phyloP scores from a whole-genome alignment of 2,329 filamentous ascomycete genomes.

The Drechmeria coniospora region DNA sequence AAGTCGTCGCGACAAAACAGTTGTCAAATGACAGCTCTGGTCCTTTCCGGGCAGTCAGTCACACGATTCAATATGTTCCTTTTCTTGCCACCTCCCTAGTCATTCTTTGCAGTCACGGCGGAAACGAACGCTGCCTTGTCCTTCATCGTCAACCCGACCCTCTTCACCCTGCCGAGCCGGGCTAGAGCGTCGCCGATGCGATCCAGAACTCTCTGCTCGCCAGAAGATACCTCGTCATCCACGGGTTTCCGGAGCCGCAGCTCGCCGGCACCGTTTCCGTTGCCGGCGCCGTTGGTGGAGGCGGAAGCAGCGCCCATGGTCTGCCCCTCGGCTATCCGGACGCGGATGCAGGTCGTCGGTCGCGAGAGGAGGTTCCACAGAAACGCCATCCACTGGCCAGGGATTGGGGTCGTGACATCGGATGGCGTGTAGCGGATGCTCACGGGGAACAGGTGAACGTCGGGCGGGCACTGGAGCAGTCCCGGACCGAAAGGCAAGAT shows the following conservation, averaged over 20 bases:
- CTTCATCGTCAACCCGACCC: constrained; percentile 66
- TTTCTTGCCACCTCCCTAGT: constrained; percentile 8
- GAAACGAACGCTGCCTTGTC: constrained; percentile 76
- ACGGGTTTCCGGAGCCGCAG: constrained; percentile 12
- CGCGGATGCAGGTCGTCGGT: constrained; percentile 78
- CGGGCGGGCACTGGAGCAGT: constrained; percentile 49
- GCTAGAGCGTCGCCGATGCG: constrained; percentile 73
- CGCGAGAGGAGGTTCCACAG: constrained; percentile 75
- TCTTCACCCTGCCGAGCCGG: constrained; percentile 73
- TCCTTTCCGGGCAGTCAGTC: too few species aligned
- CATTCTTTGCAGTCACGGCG: constrained; percentile 36
- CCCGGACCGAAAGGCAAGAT: constrained; percentile 73
- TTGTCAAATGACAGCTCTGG: too few species aligned
- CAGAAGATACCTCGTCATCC: constrained; percentile 18
- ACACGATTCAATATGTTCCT: neutral
- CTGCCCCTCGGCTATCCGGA: constrained; percentile 71
- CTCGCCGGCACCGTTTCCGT: constrained; percentile 11
- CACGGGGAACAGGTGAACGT: constrained; percentile 74
- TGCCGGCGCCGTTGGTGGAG: constrained; percentile 18
- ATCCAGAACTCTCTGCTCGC: constrained; percentile 61
- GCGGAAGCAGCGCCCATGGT: constrained; percentile 31
- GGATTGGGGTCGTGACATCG: constrained; percentile 82
- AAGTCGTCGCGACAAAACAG: too few species aligned
- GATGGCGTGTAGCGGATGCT: constrained; percentile 78
- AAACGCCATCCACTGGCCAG: constrained; percentile 56